These are phyloP conservation scores for Puccinia polysora DNA, from an alignment of 1,284 basidiomycete species.

Conservation along the genomic window DNA sequence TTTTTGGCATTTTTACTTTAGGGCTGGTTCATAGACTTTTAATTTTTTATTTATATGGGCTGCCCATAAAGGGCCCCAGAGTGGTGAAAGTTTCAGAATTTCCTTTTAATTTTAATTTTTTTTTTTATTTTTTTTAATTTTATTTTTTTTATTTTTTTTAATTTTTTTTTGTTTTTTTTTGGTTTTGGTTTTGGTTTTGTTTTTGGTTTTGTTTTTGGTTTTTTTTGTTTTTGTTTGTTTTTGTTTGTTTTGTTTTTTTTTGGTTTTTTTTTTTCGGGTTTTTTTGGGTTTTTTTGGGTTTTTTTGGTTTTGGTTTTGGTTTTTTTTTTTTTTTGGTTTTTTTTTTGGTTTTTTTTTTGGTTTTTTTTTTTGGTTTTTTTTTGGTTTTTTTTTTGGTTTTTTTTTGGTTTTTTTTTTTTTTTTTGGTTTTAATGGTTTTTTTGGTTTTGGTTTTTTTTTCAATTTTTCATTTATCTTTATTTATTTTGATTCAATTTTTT, in stretches of 20 bases:
- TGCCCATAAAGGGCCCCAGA: no score
- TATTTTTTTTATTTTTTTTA: not conserved
- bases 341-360: not conserved
- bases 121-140: not conserved
- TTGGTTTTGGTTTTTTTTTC: no score
- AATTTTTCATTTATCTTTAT: no score
- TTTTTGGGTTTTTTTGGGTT: not conserved
- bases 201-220: not conserved
- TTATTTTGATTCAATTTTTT: no score
- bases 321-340: not conserved
- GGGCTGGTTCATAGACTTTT: no score
- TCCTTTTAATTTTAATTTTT: not conserved
- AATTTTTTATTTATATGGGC: no score
- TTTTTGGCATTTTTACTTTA: no score
- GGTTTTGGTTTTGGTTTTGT: not conserved
- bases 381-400: no score
- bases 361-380: no score
- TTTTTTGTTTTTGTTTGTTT: not conserved
- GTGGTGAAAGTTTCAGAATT: not conserved
- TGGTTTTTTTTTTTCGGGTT: not conserved
- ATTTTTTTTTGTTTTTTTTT: not conserved
- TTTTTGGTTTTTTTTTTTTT: no score
- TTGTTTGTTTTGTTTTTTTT: not conserved
- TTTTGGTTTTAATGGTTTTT: no score
- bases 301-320: not conserved